phyloP scores from a whole-genome alignment of 257 asterid species.

The Solanum commersonii region DNA sequence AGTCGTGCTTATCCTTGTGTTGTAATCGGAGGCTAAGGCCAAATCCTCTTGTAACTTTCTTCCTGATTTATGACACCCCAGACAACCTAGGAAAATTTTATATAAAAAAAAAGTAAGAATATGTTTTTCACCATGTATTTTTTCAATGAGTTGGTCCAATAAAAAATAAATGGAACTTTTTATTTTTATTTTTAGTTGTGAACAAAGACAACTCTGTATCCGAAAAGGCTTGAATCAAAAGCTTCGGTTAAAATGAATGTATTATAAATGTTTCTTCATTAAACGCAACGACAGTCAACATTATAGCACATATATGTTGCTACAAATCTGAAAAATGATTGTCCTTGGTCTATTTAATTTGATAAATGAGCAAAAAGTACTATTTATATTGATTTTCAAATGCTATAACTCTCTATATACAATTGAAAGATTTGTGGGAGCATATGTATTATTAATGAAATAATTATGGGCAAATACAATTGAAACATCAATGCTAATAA shows the following conservation, averaged over 20 bases:
- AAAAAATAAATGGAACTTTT: neutral
- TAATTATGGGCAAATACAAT: neutral
- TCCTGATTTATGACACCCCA: neutral
- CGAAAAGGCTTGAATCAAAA: neutral
- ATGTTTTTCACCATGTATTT: too few relatives aligned
- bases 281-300: neutral
- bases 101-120: too few relatives aligned
- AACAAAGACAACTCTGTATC: neutral
- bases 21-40: neutral
- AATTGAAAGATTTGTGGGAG: neutral
- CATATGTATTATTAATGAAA: neutral
- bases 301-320: neutral
- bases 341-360: neutral
- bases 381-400: neutral
- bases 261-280: neutral
- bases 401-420: neutral
- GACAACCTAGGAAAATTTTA: too few relatives aligned
- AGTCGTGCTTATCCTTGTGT: too few relatives aligned
- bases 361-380: neutral
- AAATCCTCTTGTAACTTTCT: too few relatives aligned
- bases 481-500: neutral
- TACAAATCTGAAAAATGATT: neutral
- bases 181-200: too few relatives aligned
- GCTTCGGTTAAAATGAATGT: neutral
- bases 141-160: neutral